Evolutionary conservation across 805 yeast species (phyloP).

Genomic region (Candida nanaspora): DNA sequence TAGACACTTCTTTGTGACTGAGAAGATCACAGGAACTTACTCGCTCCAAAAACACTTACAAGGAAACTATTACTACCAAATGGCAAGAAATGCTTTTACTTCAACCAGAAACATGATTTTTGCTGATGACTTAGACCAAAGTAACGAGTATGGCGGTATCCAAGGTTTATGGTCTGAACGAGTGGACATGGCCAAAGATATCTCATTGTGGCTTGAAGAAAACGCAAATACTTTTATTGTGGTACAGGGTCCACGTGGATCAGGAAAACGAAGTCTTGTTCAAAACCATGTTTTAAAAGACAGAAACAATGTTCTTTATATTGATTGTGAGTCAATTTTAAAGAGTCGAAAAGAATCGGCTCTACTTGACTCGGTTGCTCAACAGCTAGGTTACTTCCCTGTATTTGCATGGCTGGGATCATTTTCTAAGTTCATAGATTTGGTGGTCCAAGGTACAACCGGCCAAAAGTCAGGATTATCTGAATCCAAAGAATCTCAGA

Average conservation of each 20-base stretch:
- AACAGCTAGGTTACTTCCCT: slow-evolving; percentile 85
- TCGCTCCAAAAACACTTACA: slow-evolving; percentile 36
- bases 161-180: slow-evolving; percentile 61
- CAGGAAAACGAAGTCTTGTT: slow-evolving; percentile 84
- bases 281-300: slow-evolving; percentile 55
- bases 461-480: slow-evolving; percentile 91
- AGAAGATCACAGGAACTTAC: slow-evolving; percentile 58
- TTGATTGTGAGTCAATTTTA: slow-evolving; percentile 74
- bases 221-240: slow-evolving; percentile 87
- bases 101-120: slow-evolving; percentile 19
- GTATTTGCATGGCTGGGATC: slow-evolving; percentile 89
- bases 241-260: slow-evolving; percentile 88
- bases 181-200: slow-evolving; percentile 54
- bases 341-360: slow-evolving; percentile 70
- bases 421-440: slow-evolving; percentile 69
- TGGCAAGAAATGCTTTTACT: slow-evolving; percentile 25
- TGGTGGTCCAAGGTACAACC: slow-evolving; percentile 82
- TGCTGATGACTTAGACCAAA: slow-evolving; percentile 3
- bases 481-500: slow-evolving; percentile 75
- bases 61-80: slow-evolving; percentile 29
- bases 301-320: slow-evolving; percentile 52
- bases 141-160: slow-evolving; percentile 11
- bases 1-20: slow-evolving; percentile 69
- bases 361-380: slow-evolving; percentile 61
- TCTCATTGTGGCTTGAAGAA: slow-evolving; percentile 77